A percentile compares a stretch with the other conserved stretches of the same genome.
phyloP scores from a whole-genome alignment of 345 rosid species.

The Brassica carinata region DNA sequence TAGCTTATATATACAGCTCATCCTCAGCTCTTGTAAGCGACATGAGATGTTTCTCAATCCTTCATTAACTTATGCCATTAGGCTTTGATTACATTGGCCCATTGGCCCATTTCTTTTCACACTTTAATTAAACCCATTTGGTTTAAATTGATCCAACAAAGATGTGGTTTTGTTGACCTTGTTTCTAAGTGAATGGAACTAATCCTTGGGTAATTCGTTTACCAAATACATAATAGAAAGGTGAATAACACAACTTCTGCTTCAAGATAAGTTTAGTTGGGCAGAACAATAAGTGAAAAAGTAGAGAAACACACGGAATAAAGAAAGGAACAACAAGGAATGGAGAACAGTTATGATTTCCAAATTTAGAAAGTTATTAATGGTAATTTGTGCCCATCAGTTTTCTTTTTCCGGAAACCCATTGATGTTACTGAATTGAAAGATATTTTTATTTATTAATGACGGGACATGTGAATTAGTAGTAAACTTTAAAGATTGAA shows the following conservation, averaged over 20 bases:
- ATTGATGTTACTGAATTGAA: not conserved
- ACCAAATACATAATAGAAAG: not conserved
- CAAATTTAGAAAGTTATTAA: not conserved
- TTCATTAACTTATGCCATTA: no score
- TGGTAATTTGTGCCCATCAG: constrained; percentile 5
- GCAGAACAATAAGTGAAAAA: constrained; percentile 21
- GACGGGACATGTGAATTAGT: not conserved
- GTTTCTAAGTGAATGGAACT: not conserved
- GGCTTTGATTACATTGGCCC: no score
- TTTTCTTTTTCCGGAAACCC: not conserved
- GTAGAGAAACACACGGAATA: constrained; percentile 17
- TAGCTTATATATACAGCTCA: no score
- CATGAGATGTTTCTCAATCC: no score
- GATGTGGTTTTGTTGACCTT: not conserved
- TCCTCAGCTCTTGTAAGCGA: no score
- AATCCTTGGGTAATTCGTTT: constrained; percentile 18
- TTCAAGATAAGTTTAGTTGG: constrained; percentile 26
- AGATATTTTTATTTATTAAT: not conserved
- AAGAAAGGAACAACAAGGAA: constrained; percentile 20
- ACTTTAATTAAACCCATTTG: no score
- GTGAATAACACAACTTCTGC: not conserved
- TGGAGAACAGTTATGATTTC: constrained; percentile 14
- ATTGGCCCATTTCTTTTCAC: no score
- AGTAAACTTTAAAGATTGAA: not conserved
- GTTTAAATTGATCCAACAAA: no score